phyloP scores from a whole-genome alignment of 306 rosid species.

The Corylus heterophylla region DNA sequence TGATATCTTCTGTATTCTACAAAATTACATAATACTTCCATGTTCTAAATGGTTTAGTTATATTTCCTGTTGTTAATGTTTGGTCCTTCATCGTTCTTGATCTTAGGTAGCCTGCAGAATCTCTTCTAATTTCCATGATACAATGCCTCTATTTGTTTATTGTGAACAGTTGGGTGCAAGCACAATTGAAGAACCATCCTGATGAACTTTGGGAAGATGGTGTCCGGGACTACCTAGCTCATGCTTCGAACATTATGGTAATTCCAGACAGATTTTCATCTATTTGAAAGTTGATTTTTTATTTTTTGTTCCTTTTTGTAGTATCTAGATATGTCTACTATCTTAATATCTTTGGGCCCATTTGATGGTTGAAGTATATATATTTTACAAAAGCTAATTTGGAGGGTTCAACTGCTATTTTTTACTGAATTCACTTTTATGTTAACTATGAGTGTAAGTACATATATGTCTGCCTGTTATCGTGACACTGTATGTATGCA shows the following conservation, averaged over 20 bases:
- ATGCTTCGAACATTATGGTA: conserved; percentile 90
- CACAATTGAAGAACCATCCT: conserved; percentile 83
- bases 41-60: background rate
- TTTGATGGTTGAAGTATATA: conserved; percentile 1
- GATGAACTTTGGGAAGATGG: conserved; percentile 99
- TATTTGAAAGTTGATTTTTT: conserved; percentile 10
- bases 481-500: background rate
- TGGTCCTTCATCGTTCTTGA: background rate
- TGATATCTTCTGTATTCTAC: conserved; percentile 16
- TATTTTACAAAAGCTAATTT: background rate
- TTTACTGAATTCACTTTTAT: background rate
- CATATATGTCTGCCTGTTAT: background rate
- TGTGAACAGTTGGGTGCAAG: conserved; percentile 87
- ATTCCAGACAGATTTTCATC: conserved; percentile 17
- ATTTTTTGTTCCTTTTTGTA: conserved; percentile 15
- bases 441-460: background rate
- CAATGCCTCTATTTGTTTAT: conserved; percentile 22
- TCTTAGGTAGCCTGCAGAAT: conserved; percentile 4
- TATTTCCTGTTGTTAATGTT: background rate
- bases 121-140: conserved; percentile 11
- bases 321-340: background rate
- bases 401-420: background rate
- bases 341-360: background rate
- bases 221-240: conserved; percentile 74
- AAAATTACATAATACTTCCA: conserved; percentile 13